Evolutionary conservation across 352 stramenopile species (phyloP).

Genomic region (Globisporangium sylvaticum): DNA sequence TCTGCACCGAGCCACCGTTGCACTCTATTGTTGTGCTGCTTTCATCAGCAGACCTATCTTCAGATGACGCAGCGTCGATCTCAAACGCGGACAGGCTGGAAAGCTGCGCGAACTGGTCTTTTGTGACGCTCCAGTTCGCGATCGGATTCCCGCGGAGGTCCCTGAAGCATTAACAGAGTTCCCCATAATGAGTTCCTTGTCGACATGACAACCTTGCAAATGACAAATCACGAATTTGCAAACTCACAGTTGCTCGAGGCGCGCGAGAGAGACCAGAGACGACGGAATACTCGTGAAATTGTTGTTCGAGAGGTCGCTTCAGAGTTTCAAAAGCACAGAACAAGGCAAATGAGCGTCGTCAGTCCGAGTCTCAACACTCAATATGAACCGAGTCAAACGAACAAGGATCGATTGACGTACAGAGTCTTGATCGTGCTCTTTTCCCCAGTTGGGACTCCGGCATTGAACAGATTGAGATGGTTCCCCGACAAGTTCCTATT

Average conservation of each 20-base stretch:
- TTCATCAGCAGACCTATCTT: too few relatives aligned
- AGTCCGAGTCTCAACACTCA: too few relatives aligned
- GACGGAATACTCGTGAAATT: constrained; percentile 2
- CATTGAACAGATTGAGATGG: not conserved
- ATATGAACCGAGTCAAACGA: too few relatives aligned
- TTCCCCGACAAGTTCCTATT: not conserved
- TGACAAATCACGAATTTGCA: too few relatives aligned
- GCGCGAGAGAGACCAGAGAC: not conserved
- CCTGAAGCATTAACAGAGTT: not conserved
- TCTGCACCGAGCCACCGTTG: too few relatives aligned
- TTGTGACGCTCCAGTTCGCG: not conserved
- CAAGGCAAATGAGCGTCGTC: too few relatives aligned
- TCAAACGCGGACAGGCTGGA: not conserved
- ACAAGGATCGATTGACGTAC: too few relatives aligned
- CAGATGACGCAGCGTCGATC: not conserved
- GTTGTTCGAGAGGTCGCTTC: not conserved
- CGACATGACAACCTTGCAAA: too few relatives aligned
- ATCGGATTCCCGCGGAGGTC: constrained; percentile 1
- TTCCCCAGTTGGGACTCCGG: not conserved
- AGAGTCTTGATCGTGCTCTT: too few relatives aligned
- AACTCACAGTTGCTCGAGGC: not conserved
- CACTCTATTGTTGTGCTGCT: too few relatives aligned
- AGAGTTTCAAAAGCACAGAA: too few relatives aligned
- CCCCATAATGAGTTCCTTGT: too few relatives aligned
- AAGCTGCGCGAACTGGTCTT: not conserved